Evolutionary conservation across 2,329 filamentous ascomycete genomes (phyloP).

Genomic region (Didymella arachidicola): DNA sequence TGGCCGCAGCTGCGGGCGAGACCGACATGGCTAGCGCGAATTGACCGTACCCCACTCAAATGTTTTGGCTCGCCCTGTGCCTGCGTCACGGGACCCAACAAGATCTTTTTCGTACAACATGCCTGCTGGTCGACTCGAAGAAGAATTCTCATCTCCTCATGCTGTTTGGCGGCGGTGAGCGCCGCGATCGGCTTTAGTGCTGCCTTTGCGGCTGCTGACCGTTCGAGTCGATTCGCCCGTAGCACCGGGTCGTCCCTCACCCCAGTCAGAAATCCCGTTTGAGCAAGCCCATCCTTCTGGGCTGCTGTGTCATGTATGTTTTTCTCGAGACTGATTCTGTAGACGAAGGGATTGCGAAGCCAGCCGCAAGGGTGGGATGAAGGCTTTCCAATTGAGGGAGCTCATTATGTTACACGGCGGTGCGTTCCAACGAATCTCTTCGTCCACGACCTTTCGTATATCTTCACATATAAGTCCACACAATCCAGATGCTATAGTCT

Average conservation of each 20-base stretch:
- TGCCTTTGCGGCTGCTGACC: conserved; percentile 13
- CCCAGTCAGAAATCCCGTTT: conserved; percentile 9
- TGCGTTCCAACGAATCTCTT: conserved; percentile 21
- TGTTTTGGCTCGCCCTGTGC: conserved; percentile 17
- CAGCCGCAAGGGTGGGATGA: conserved; percentile 19
- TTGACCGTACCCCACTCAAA: conserved; percentile 5
- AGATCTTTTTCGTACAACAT: conserved; percentile 17
- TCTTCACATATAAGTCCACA: conserved; percentile 13
- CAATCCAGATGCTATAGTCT: not conserved
- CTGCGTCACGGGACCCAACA: conserved; percentile 22
- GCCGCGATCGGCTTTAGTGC: conserved; percentile 8
- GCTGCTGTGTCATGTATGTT: conserved; percentile 6
- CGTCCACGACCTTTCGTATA: conserved; percentile 1
- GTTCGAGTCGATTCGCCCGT: conserved; percentile 10
- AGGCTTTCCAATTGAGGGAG: conserved; percentile 2
- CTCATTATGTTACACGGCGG: conserved; percentile 16
- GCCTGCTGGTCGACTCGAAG: conserved; percentile 16
- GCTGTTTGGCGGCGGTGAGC: conserved; percentile 13
- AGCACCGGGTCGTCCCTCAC: conserved; percentile 13
- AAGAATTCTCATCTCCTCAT: conserved; percentile 20
- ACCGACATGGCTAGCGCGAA: conserved; percentile 11
- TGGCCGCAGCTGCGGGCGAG: conserved; percentile 14
- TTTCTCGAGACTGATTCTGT: conserved; percentile 6
- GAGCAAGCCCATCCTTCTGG: conserved; percentile 14
- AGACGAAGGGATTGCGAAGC: conserved; percentile 20